Base-by-base conservation (phyloP, 805 yeast genomes). In the Metschnikowia anglica region DNA sequence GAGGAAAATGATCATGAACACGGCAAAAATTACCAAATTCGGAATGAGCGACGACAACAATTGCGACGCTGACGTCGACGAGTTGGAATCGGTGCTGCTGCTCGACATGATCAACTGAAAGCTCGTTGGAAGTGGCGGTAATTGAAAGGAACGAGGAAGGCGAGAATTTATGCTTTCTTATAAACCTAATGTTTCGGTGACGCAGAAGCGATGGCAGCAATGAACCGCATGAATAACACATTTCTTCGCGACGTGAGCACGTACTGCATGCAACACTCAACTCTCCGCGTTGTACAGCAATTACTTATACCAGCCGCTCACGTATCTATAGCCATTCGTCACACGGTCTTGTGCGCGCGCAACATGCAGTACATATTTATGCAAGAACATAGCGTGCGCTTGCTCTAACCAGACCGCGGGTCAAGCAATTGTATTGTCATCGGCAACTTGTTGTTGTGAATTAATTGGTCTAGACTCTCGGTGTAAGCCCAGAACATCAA, bases 11-110 rank as follows among this genome's bases (percentile, higher is more conserved):
- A 52, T 19, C 4, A 73, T 17, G 42, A 73, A 77, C 4, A 77
- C 59, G 3, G 59, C 65, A 50, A 70, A 71, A 6, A 73, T 55
- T 28, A 73, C 58, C 27, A 66, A 61, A 29, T 70, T 75, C 18
- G 77, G 68, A 32, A 76, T 69, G 48, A 77, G 62, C 4, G 76
- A 60, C 21, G 80, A 61, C 41, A 78, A 62, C 51, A 77, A 75
- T 27, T 76, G 73, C 28, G 81, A 77, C 5, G 74, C 72, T 18
- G 78, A 70, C n/a, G 62, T 49, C 45, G 60, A 52, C 33, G 43
- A 19, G 17, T 28, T 34, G 28, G 39, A 39, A 3, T 18, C 26
- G 17, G 12, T 19, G 21, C 26, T 19, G 20, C 34, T 28, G 43
- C 44, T 41, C 28, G 39, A 28, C 39, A 34, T 40, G 16, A 17